A percentile compares a stretch with the other conserved stretches of the same genome.
Evolutionary conservation across 1,284 basidiomycete species (phyloP).

Genomic region (Ustilago bromivora): DNA sequence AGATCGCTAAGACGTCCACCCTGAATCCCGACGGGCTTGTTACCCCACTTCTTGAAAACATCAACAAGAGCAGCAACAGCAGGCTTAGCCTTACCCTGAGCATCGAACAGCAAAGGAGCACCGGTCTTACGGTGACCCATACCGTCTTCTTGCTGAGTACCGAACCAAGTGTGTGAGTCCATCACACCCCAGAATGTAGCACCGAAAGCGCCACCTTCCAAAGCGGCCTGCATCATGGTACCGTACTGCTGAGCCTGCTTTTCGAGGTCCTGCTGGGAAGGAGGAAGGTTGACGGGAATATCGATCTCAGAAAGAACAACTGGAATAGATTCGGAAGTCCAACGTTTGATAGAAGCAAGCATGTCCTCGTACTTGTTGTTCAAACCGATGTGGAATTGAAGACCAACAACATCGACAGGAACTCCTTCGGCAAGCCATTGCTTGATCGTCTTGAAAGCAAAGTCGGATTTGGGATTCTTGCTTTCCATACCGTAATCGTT

Average conservation of each 20-base stretch:
- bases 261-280: slow-evolving; percentile 31
- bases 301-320: slow-evolving; percentile 47
- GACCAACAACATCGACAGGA: slow-evolving; percentile 32
- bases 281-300: slow-evolving; percentile 42
- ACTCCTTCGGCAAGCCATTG: slow-evolving; percentile 41
- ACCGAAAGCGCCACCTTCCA: slow-evolving; percentile 42
- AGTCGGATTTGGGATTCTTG: slow-evolving; percentile 34
- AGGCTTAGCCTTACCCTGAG: slow-evolving; percentile 40
- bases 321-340: slow-evolving; percentile 33
- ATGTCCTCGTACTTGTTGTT: slow-evolving; percentile 37
- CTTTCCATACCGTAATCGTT: slow-evolving; percentile 49
- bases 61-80: slow-evolving; percentile 47
- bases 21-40: slow-evolving; percentile 43
- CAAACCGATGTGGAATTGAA: slow-evolving; percentile 39
- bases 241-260: slow-evolving; percentile 52
- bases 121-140: slow-evolving; percentile 30
- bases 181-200: slow-evolving; percentile 29
- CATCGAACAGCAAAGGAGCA: slow-evolving; percentile 41
- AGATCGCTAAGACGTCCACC: slow-evolving; percentile 23
- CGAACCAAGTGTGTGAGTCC: slow-evolving; percentile 43
- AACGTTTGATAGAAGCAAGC: slow-evolving; percentile 42
- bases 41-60: slow-evolving; percentile 52
- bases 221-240: slow-evolving; percentile 37
- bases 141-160: slow-evolving; percentile 14
- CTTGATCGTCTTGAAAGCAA: slow-evolving; percentile 55